Evolutionary conservation across 75 land plant genomes (phyloP).

Genomic region (Pseudotsuga menziesii): DNA sequence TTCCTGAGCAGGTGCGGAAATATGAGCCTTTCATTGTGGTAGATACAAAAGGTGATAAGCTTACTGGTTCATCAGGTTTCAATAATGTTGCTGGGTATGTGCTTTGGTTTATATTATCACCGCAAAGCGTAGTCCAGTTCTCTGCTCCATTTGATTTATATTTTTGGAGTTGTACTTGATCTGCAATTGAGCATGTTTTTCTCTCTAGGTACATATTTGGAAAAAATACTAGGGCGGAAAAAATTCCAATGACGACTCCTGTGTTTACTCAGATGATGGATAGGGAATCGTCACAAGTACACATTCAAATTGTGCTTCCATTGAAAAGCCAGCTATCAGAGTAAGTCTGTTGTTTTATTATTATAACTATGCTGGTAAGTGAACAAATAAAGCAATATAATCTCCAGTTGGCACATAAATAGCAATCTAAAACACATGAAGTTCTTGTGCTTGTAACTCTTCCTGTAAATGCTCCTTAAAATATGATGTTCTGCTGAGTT

Average conservation of each 20-base stretch:
- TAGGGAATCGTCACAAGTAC: constrained; percentile 37
- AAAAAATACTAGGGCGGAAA: constrained; percentile 67
- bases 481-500: background rate
- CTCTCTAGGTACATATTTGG: constrained; percentile 85
- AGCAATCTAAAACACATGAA: background rate
- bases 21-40: constrained; percentile 78
- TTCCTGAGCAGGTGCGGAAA: constrained; percentile 59
- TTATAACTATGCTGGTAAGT: background rate
- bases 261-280: constrained; percentile 71
- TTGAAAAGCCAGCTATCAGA: constrained; percentile 39
- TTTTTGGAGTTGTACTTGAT: background rate
- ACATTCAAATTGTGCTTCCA: constrained; percentile 90
- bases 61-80: constrained; percentile 85
- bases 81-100: constrained; percentile 82
- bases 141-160: background rate
- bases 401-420: background rate
- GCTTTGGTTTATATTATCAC: background rate
- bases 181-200: background rate
- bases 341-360: constrained; percentile 15
- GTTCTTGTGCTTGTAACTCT: background rate
- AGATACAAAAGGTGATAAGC: constrained; percentile 70
- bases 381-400: too few species aligned
- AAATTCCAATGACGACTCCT: constrained; percentile 97
- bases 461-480: background rate
- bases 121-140: background rate